Base-by-base conservation (phyloP, 1,139 yeast species). In the Yamadazyma jaroonii region DNA sequence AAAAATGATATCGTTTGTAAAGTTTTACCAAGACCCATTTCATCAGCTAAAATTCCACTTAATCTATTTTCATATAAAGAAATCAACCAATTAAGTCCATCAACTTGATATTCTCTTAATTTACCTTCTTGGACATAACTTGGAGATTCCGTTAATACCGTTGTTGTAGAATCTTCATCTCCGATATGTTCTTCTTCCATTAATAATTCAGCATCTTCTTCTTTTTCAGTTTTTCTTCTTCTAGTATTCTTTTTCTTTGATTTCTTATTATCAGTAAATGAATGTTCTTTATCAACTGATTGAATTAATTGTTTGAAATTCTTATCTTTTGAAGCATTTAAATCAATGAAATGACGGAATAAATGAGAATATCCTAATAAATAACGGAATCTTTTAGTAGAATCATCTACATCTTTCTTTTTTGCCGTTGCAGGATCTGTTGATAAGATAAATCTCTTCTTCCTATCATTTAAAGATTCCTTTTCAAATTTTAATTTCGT, bases 171-270 rank as follows among this genome's bases (percentile, higher is more conserved):
- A 22, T 63, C 70, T 31, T 63, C 82, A 37, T 76, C 82, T 22
- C 44, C 49, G 38, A 62, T 59, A 35, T 67, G 68, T 42, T 80
- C 92, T 54, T 87, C 95, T 46, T 77, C 75, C 50, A 90, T 67
- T 40, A 88, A 67, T 58, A 88, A 96, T 1, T 88, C 95, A 57
- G 88, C 97, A 57, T 90, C 97, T 54, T 90, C 96, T 58, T 85
- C 83, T 58, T 87, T 95, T 0, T 94, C 82, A 56, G 86, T 86
- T 42, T 95, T 61, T 36, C 81, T 50, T 23, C 69, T 52, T 10
- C 36, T 37, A 8, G 12, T 12, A 4, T 14, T 29, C 14, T 29
- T 35, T 29, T 45, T 39, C 31, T 42, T 46, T 21, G 40, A 35
- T 9, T 48, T 46, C 50, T 56, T 50, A 6, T 26, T 12, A n/a